These are phyloP conservation scores for Cylindrodendrum hubeiense DNA, from an alignment of 2,329 filamentous ascomycete species.

Conservation along the genomic window DNA sequence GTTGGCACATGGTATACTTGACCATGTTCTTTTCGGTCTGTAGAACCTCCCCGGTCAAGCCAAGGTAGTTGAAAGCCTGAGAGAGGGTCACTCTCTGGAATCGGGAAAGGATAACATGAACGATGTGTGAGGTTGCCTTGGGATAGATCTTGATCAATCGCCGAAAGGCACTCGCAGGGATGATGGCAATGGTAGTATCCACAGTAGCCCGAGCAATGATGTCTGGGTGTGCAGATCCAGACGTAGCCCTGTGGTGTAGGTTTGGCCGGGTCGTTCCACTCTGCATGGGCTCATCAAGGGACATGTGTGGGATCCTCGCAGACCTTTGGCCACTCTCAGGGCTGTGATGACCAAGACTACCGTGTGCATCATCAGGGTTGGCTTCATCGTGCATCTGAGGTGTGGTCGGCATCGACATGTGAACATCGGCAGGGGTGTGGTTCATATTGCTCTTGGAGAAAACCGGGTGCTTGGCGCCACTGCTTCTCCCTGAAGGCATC, in stretches of 20 bases:
- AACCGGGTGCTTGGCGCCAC: conserved; percentile 46
- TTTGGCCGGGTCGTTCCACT: conserved; percentile 51
- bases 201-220: conserved; percentile 96
- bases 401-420: conserved; percentile 53
- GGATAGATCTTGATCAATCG: conserved; percentile 94
- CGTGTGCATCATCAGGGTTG: conserved; percentile 32
- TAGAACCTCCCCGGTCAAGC: conserved; percentile 90
- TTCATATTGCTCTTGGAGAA: conserved; percentile 37
- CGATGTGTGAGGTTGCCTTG: conserved; percentile 95
- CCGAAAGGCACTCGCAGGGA: conserved; percentile 94
- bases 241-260: conserved; percentile 58
- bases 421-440: conserved; percentile 34
- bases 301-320: conserved; percentile 79
- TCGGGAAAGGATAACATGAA: conserved; percentile 95
- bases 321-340: conserved; percentile 29
- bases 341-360: conserved; percentile 24
- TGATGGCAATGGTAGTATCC: conserved; percentile 98
- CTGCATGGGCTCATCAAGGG: conserved; percentile 67
- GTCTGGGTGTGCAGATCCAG: conserved; percentile 91
- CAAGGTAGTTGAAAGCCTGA: conserved; percentile 94
- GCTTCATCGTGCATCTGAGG: conserved; percentile 51
- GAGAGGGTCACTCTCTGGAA: conserved; percentile 95
- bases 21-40: conserved; percentile 95
- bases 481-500: conserved; percentile 37
- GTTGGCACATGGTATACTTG: conserved; percentile 88